Percentiles rank a stretch among this genome's conserved stretches.
phyloP scores from a whole-genome alignment of 768 basidiomycete genomes.

The Multifurca ochricompacta region DNA sequence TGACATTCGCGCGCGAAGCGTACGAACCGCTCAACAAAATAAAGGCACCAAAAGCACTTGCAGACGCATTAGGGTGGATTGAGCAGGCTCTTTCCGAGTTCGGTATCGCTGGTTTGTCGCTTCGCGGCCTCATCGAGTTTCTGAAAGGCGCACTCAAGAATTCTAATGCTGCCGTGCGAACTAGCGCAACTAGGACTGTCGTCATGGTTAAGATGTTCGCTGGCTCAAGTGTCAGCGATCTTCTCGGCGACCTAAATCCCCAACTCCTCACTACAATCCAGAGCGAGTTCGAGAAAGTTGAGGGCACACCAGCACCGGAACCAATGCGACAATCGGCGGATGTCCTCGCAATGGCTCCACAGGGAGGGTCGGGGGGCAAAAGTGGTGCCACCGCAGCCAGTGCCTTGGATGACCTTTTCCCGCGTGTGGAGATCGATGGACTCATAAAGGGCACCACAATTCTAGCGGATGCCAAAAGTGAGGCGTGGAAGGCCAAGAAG shows the following conservation, averaged over 20 bases:
- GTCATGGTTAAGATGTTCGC: slow-evolving; percentile 91
- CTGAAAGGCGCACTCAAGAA: slow-evolving; percentile 81
- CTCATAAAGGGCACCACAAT: slow-evolving; percentile 79
- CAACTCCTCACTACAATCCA: slow-evolving; percentile 88
- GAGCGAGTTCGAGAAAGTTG: slow-evolving; percentile 87
- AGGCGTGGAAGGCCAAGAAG: slow-evolving; percentile 96
- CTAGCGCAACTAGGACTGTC: slow-evolving; percentile 86
- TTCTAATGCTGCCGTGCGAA: slow-evolving; percentile 89
- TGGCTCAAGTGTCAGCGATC: slow-evolving; percentile 84
- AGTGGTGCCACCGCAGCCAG: slow-evolving; percentile 39
- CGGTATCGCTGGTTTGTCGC: slow-evolving; percentile 78
- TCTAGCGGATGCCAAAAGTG: slow-evolving; percentile 77
- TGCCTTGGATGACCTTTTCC: slow-evolving; percentile 89
- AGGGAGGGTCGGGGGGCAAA: slow-evolving; percentile 36
- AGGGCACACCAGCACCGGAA: slow-evolving; percentile 66
- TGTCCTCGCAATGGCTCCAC: slow-evolving; percentile 43
- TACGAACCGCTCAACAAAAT: slow-evolving; percentile 92
- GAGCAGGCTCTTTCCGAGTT: slow-evolving; percentile 83
- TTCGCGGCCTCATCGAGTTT: slow-evolving; percentile 84
- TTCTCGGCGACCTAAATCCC: slow-evolving; percentile 90
- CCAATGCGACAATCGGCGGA: slow-evolving; percentile 76
- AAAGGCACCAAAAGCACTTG: slow-evolving; percentile 95
- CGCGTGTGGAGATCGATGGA: slow-evolving; percentile 86
- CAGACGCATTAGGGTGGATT: slow-evolving; percentile 86
- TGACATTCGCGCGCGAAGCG: slow-evolving; percentile 38